Base-by-base conservation (phyloP, 1,284 basidiomycete genomes). In the Sphagnurus paluster region DNA sequence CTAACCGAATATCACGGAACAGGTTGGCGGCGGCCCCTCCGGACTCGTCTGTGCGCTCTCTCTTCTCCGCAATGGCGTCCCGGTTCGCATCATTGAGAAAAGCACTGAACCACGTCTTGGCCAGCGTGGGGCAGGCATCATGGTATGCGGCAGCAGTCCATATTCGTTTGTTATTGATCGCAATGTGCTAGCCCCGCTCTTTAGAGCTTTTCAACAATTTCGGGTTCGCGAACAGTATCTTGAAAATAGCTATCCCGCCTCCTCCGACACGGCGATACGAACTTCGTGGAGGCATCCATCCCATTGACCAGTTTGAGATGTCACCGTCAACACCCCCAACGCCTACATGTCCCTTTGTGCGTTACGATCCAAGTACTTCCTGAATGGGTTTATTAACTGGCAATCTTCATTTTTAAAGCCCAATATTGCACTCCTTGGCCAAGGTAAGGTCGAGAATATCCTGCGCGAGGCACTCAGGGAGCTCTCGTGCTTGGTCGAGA, bases 51-150 rank as follows among this genome's bases (percentile, higher is more conserved):
- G 68, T 14, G 70, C 67, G 2, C 55, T 72, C 4, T 53, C 64
- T 5, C 60, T 72, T 0, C 50, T 67, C 5, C 58, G 58, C 37
- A 71, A 68, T 56, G 65, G 62, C 5, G 56, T 74, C 10, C 60
- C 69, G n/a, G 65, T 72, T 11, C 64, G 67, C 5, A 63, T 72
- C 29, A 69, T 72, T 28, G 70, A 74, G 39, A 72, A 72, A 50
- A 60, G 55, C 39, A 41, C 54, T 2, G 50, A 54, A n/a, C 62
- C 64, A 5, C 55, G 64, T 25, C 51, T 60, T 11, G 70, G 70
- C 1, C 62, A 67, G 39, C 62, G 66, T 1, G 69, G 69, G 2
- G 57, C 67, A 4, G 68, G 64, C 25, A 62, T 73, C 21, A 67
- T 66, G 63, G 69, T 67, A 24, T n/a, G 42, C 30, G 14, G 14